A percentile compares a stretch with the other conserved stretches of the same genome.
These are phyloP conservation scores for Bipolaris sorokiniana DNA, from an alignment of 2,329 filamentous ascomycete genomes.

Conservation along the genomic window DNA sequence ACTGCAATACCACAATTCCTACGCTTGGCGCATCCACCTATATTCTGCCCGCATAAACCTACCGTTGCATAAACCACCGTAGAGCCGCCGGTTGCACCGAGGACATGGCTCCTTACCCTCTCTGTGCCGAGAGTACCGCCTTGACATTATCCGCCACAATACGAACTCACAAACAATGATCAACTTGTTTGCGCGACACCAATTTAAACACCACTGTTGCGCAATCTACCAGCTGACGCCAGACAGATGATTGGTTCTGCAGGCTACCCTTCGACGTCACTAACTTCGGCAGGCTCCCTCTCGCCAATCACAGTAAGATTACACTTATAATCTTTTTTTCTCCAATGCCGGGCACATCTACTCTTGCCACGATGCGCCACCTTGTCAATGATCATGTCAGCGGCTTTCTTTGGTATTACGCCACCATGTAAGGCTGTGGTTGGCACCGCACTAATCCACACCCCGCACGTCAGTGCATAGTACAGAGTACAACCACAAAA, in stretches of 20 bases:
- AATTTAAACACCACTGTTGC: background rate
- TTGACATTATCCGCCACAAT: background rate
- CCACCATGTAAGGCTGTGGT: background rate
- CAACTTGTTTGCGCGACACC: background rate
- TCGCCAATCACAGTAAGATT: background rate
- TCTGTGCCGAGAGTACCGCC: slow-evolving; percentile 5
- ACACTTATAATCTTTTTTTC: background rate
- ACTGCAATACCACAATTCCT: slow-evolving; percentile 5
- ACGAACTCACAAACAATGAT: background rate
- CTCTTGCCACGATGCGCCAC: background rate
- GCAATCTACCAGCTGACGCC: background rate
- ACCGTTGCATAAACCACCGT: slow-evolving; percentile 9
- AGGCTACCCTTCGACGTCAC: background rate
- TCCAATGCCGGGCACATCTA: background rate
- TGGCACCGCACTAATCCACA: background rate
- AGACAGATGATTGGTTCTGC: background rate
- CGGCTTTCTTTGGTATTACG: background rate
- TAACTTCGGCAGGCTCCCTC: background rate
- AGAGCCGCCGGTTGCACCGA: slow-evolving; percentile 9
- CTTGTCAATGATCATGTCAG: background rate
- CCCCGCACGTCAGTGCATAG: background rate
- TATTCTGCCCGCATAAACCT: background rate
- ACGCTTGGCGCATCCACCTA: slow-evolving; percentile 10
- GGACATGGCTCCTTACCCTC: background rate
- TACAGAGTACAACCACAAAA: background rate